Base-by-base conservation (phyloP, 2,329 filamentous ascomycete genomes). In the Neodidymelliopsis sp. region DNA sequence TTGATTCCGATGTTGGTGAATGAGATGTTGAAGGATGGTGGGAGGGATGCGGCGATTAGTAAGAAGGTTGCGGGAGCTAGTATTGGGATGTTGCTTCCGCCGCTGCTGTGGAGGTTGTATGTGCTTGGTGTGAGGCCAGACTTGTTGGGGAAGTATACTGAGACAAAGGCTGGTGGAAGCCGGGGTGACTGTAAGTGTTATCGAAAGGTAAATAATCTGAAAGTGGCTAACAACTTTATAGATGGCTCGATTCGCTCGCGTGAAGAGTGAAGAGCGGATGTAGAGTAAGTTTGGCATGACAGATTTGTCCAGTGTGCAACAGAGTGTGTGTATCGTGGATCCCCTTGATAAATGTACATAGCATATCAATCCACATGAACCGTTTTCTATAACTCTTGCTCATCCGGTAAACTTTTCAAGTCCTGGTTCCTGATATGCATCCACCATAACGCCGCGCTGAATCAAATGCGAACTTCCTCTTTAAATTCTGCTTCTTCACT, bases 381-480 rank as follows among this genome's bases (percentile, higher is more conserved):
- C 15, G 19, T 22, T 16, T 22, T 22, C 4, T 22, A 10, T 34
- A 22, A 18, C 12, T 13, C n/a, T 22, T n/a, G 15, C 5, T 7
- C 33, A 10, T 9, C 3, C 16, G 31, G 30, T 33, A 4, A 23
- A 33, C 16, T 40, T 33, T 45, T 42, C 11, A 7, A 39, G 20
- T 11, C n/a, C 18, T 7, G 28, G 30, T n/a, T 36, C 18, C 27
- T 23, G 18, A 38, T 42, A 46, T 55, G 36, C 43, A 49, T 29
- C 47, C 25, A 19, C 42, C 31, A 29, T 24, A 66, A 69, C 67
- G 64, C 67, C 66, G 41, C 60, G 65, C 66, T 67, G 38, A 43
- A 55, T 41, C 23, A 49, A 62, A 58, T 57, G 52, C 42, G 35
- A 41, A 29, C 24, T n/a, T 16, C 23, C 29, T 24, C 15, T 20